Evolutionary conservation across 257 asterid genomes (phyloP).

Genomic region (Capsicum chinense): DNA sequence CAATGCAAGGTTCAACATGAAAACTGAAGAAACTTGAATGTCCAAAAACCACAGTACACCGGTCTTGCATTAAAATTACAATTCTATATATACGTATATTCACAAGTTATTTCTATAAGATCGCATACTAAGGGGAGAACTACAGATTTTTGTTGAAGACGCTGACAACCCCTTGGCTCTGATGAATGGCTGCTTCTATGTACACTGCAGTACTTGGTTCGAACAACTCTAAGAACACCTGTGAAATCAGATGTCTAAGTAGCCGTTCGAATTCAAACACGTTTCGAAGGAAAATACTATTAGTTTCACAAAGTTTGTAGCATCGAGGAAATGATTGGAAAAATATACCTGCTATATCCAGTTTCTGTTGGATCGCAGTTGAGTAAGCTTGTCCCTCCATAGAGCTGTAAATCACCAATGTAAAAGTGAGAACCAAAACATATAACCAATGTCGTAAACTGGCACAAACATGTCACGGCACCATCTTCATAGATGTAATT

Average conservation of each 20-base stretch:
- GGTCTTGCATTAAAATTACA: constrained; percentile 4
- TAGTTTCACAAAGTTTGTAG: not conserved
- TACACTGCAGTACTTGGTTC: constrained; percentile 42
- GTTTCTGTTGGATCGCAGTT: constrained; percentile 80
- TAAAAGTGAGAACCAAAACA: too few species aligned
- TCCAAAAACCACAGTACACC: not conserved
- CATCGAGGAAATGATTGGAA: not conserved
- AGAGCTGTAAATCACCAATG: constrained; percentile 54
- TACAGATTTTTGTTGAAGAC: constrained; percentile 23
- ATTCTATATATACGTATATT: constrained; percentile 44
- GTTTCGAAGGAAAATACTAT: not conserved
- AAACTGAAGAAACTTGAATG: not conserved
- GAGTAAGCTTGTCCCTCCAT: constrained; percentile 90
- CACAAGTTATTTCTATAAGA: constrained; percentile 39
- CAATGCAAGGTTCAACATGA: not conserved
- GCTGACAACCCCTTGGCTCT: constrained; percentile 29
- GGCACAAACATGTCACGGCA: too few species aligned
- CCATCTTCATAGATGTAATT: too few species aligned
- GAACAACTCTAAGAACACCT: constrained; percentile 32
- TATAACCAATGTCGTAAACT: too few species aligned
- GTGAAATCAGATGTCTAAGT: not conserved
- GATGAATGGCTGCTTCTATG: constrained; percentile 36
- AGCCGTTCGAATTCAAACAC: not conserved
- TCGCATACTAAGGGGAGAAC: not conserved
- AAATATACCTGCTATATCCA: constrained; percentile 54